A percentile compares a stretch with the other conserved stretches of the same genome.
Evolutionary conservation across 164 flowering plant genomes (phyloP).

Genomic region (Taxillus chinensis): DNA sequence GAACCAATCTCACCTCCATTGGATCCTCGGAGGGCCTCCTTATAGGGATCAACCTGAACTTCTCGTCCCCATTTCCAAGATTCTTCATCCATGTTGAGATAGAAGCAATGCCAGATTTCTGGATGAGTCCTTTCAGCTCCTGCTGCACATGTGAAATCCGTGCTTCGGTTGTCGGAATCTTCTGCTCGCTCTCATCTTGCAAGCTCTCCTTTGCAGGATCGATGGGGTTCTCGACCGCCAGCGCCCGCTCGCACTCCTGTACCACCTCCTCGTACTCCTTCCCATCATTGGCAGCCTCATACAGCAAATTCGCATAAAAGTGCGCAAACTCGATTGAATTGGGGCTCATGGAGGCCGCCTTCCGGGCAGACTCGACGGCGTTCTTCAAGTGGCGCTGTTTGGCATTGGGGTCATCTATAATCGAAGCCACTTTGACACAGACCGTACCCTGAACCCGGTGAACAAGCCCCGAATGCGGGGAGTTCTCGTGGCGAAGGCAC

Average conservation of each 20-base stretch:
- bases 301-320: conserved; percentile 80
- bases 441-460: conserved; percentile 78
- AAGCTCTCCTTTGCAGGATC: conserved; percentile 90
- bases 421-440: conserved; percentile 56
- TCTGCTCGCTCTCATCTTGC: conserved; percentile 78
- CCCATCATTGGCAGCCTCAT: conserved; percentile 63
- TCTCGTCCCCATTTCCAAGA: conserved; percentile 76
- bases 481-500: conserved; percentile 26
- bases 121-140: conserved; percentile 59
- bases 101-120: conserved; percentile 69
- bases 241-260: conserved; percentile 76
- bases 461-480: conserved; percentile 33
- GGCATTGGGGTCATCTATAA: conserved; percentile 59
- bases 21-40: conserved; percentile 75
- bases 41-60: conserved; percentile 73
- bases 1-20: conserved; percentile 67
- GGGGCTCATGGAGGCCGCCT: conserved; percentile 58
- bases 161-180: conserved; percentile 38
- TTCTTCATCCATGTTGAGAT: conserved; percentile 90
- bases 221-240: conserved; percentile 56
- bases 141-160: conserved; percentile 53
- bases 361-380: conserved; percentile 61
- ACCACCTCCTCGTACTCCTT: conserved; percentile 77
- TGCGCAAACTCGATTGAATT: conserved; percentile 78
- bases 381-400: conserved; percentile 59